phyloP scores from a whole-genome alignment of 257 asterid genomes.

The Solanum virginianum region DNA sequence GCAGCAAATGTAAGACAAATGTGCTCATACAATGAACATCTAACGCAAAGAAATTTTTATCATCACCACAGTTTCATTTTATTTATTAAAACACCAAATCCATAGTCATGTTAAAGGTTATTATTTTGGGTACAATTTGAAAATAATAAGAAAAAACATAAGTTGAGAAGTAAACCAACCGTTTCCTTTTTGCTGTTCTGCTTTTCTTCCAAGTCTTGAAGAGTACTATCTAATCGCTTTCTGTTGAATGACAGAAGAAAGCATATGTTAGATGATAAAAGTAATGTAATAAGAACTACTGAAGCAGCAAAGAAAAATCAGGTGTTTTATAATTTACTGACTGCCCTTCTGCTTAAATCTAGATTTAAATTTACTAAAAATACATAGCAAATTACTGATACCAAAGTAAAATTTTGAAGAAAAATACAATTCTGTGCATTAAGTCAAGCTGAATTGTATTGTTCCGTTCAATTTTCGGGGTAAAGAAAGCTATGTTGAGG shows the following conservation, averaged over 20 bases:
- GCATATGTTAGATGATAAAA: not conserved
- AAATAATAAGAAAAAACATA: not conserved
- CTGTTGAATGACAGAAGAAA: conserved; percentile 25
- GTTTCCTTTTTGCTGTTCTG: conserved; percentile 90
- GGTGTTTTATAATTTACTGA: not conserved
- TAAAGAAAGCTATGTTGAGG: not conserved
- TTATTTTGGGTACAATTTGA: not conserved
- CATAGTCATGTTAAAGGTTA: not conserved
- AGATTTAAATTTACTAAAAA: not conserved
- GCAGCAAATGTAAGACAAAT: not conserved
- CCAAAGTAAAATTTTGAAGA: not conserved
- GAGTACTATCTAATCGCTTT: conserved; percentile 74
- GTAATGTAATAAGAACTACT: not conserved
- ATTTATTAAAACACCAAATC: not conserved
- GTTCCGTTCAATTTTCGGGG: not conserved
- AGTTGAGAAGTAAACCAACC: conserved; percentile 28
- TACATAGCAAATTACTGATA: not conserved
- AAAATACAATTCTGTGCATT: not conserved
- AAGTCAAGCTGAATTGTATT: not conserved
- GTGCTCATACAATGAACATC: not conserved
- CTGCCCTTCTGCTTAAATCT: not conserved
- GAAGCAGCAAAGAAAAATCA: not conserved
- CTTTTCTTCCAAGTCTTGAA: conserved; percentile 89
- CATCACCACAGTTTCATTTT: not conserved
- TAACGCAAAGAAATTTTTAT: not conserved